A percentile compares a stretch with the other conserved stretches of the same genome.
These are phyloP conservation scores for Starmera dryadoides DNA, from an alignment of 805 yeast species.

Conservation along the genomic window DNA sequence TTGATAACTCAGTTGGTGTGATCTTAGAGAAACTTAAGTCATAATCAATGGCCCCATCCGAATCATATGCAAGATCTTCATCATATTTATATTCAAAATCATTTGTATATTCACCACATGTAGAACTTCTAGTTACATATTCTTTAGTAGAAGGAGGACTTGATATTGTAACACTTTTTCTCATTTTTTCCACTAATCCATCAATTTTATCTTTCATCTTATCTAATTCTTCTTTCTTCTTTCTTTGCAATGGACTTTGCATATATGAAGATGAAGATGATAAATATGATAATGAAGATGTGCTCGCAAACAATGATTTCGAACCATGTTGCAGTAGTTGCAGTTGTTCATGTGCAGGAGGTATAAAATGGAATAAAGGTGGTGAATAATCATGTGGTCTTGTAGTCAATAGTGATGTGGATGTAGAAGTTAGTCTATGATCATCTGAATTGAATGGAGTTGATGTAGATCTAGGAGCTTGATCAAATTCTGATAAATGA, in stretches of 20 bases:
- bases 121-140: too few species aligned
- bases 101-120: too few species aligned
- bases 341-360: neutral
- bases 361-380: conserved; percentile 14
- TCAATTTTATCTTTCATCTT: conserved; percentile 30
- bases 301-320: neutral
- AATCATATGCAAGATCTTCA: too few species aligned
- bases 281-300: neutral
- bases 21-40: neutral
- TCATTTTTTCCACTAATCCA: conserved; percentile 23
- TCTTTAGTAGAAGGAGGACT: neutral
- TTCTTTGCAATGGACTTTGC: neutral
- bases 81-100: neutral
- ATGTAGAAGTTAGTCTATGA: neutral
- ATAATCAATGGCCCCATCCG: too few species aligned
- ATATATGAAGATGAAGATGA: neutral
- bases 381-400: conserved; percentile 12
- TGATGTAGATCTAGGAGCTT: conserved; percentile 20
- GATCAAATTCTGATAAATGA: conserved; percentile 20
- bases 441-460: conserved; percentile 13
- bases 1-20: neutral
- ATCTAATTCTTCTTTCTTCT: conserved; percentile 27
- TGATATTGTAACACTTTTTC: conserved; percentile 2
- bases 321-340: too few species aligned
- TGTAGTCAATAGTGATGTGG: neutral